These are phyloP conservation scores for Hysterangium stoloniferum DNA, from an alignment of 768 basidiomycete genomes.

Conservation along the genomic window DNA sequence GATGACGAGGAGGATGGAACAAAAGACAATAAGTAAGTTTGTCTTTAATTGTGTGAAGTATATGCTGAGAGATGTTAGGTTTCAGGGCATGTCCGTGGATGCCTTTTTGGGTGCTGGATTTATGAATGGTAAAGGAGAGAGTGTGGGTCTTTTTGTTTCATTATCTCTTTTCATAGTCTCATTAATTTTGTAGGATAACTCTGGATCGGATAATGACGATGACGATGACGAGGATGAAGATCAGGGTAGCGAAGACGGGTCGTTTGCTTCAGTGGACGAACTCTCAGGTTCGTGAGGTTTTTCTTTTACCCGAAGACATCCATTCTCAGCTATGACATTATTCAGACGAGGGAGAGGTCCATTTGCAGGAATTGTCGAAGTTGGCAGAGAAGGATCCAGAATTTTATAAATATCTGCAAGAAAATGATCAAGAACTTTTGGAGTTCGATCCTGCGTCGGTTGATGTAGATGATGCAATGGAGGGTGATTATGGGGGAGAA, in stretches of 20 bases:
- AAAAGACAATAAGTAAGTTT: conserved; percentile 13
- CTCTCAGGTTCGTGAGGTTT: conserved; percentile 44
- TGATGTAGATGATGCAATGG: conserved; percentile 34
- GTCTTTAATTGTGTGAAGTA: neutral
- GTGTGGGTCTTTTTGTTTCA: conserved; percentile 25
- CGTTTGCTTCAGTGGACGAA: conserved; percentile 74
- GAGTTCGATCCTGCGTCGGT: conserved; percentile 53
- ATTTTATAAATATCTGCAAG: conserved; percentile 95
- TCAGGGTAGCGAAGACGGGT: conserved; percentile 46
- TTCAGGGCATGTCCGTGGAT: conserved; percentile 62
- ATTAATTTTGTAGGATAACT: conserved; percentile 18
- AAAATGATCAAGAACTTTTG: conserved; percentile 89
- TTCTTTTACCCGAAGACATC: neutral
- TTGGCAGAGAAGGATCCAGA: conserved; percentile 97
- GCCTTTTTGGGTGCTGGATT: conserved; percentile 67
- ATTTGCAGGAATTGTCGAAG: conserved; percentile 76
- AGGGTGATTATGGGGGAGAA: conserved; percentile 36
- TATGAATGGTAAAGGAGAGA: conserved; percentile 53
- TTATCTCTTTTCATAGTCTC: conserved; percentile 5
- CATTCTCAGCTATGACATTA: neutral
- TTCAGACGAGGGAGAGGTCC: conserved; percentile 65
- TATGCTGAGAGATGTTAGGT: conserved; percentile 18
- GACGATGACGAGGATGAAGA: conserved; percentile 35
- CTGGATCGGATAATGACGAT: conserved; percentile 23
- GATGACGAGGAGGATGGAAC: conserved; percentile 18